phyloP scores from a whole-genome alignment of 176 grass and related monocot species.

The Elaeis guineensis region DNA sequence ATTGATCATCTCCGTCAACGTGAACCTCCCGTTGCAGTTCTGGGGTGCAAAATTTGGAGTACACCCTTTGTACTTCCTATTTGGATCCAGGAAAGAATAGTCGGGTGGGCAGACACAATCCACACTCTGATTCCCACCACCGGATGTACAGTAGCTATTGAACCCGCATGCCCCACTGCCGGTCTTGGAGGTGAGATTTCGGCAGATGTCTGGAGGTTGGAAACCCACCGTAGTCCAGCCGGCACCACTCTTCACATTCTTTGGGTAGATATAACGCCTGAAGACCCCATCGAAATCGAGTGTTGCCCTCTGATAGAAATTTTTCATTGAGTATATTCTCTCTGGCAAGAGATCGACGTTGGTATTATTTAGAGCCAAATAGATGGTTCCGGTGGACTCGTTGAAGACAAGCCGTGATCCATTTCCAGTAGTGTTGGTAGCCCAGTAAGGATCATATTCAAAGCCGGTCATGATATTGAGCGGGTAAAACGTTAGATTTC shows the following conservation, averaged over 20 bases:
- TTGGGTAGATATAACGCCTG: conserved; percentile 47
- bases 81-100: conserved; percentile 40
- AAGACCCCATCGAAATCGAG: conserved; percentile 49
- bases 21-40: conserved; percentile 25
- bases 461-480: conserved; percentile 7
- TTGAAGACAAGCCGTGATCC: conserved; percentile 32
- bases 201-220: conserved; percentile 24
- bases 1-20: neutral
- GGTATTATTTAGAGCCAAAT: conserved; percentile 1
- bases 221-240: conserved; percentile 22
- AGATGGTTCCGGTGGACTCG: conserved; percentile 22
- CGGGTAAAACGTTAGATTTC: conserved; percentile 19
- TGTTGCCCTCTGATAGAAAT: conserved; percentile 45
- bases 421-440: conserved; percentile 1
- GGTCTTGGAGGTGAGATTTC: rapidly evolving
- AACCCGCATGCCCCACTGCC: conserved; percentile 34
- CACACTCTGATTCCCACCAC: neutral
- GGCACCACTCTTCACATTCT: neutral
- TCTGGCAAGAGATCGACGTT: conserved; percentile 1
- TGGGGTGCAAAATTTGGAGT: conserved; percentile 30
- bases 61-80: conserved; percentile 28
- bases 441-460: conserved; percentile 29
- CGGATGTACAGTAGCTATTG: conserved; percentile 25
- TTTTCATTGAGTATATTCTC: neutral
- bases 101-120: conserved; percentile 25